Conservation (phyloP, 768 basidiomycete genomes). For the Termitomyces titanicus region DNA sequence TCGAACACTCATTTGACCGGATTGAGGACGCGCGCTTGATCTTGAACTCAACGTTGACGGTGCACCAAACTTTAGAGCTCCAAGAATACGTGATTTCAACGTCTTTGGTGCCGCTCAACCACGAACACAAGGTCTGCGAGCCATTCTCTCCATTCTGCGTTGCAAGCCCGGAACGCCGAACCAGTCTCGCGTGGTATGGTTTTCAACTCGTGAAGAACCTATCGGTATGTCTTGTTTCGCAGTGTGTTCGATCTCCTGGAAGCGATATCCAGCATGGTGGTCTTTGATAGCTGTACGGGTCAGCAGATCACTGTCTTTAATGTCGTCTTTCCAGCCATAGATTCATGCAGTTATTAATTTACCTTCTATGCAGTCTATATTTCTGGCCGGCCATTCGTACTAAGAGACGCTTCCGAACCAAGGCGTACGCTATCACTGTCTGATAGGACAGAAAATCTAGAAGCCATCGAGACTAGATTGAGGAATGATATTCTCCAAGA, state of each 20-base stretch:
- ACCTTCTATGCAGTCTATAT: constrained; percentile 60
- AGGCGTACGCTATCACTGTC: constrained; percentile 75
- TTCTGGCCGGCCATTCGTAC: constrained; percentile 88
- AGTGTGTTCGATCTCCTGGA: neutral
- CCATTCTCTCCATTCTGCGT: constrained; percentile 81
- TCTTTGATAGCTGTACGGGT: neutral
- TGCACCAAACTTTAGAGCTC: constrained; percentile 92
- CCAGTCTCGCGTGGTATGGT: constrained; percentile 85
- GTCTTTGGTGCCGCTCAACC: constrained; percentile 97
- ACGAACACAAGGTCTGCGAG: constrained; percentile 85
- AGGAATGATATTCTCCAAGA: constrained; percentile 92
- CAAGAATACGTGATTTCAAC: constrained; percentile 74
- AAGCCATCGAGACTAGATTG: constrained; percentile 85
- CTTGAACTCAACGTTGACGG: constrained; percentile 91
- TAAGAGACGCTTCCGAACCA: constrained; percentile 84
- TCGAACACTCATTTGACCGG: neutral
- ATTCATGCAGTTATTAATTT: constrained; percentile 7
- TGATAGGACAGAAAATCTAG: constrained; percentile 92
- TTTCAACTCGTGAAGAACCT: constrained; percentile 95
- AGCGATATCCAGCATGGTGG: neutral
- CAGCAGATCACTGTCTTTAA: neutral
- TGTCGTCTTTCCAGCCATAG: neutral
- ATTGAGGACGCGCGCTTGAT: constrained; percentile 78
- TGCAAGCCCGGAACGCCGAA: constrained; percentile 62
- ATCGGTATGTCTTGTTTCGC: constrained; percentile 53